Base-by-base conservation (phyloP, 2,329 filamentous ascomycete genomes). In the Coniochaeta prunicola region DNA sequence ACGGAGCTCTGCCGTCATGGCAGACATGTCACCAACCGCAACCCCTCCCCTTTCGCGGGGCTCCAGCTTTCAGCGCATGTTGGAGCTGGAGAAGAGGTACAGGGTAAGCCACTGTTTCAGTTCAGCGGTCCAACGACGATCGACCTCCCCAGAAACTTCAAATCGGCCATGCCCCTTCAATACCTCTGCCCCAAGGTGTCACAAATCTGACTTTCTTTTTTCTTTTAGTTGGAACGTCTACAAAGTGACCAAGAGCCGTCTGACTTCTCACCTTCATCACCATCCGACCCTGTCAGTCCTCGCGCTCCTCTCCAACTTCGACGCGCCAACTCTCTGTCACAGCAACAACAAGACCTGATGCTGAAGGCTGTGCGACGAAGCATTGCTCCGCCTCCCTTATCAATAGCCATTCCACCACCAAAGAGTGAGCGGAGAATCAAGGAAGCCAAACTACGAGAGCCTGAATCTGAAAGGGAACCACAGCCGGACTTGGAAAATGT, bases 1-100 rank as follows among this genome's bases (percentile, higher is more conserved):
- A 28, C 45, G n/a, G 33, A 19, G 53, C 21, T 24, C 50, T 31
- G n/a, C 36, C 53, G 54, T 24, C 53, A 59, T 59, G 64, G 65
- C 63, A 42, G 63, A 66, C 45, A 58, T 67, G 7, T 61, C 66
- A 56, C 60, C 36, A 38, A 61, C 59, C 31, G 58, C 61, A 4
- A 55, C 53, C 21, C 60, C 62, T 48, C 57, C 63, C 40, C 64
- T 64, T 17, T 64, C 71, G 57, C 73, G 73, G 64, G 74, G 74
- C 62, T 77, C 77, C 66, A 83, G 77, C 68, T 77, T 85, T 63
- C 76, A 83, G 68, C 77, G 74, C 60, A 85, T 86, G 82, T 74
- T 85, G 55, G 81, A 85, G 64, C 70, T 85, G 57, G 83, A 86
- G 67, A 82, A 80, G 67, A 76, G 75, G 67, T 77, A 75, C 69